Evolutionary conservation across 2,329 filamentous ascomycete species (phyloP), one percentile per base, ranked within the genome.

Genomic region (Simplicillium aogashimaense): DNA sequence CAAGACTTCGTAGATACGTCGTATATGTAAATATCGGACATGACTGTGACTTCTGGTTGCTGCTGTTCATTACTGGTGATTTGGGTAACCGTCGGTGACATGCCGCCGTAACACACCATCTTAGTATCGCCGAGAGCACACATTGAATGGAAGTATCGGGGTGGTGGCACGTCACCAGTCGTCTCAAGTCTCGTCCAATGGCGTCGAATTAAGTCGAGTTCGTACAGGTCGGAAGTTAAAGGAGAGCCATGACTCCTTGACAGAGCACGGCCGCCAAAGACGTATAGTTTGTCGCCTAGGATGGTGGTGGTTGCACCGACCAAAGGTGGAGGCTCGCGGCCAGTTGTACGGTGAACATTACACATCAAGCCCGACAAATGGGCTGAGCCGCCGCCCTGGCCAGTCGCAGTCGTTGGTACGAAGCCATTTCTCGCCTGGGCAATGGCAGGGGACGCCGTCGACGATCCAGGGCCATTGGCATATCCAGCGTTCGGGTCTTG

Each of bases 21-120:
- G 60, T 87, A 97, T 28, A 98, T 86, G 60, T 97, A 86, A 41
- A 97, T 87, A 62, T 98, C 92, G 7, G 90, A 95, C 89, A 98
- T 95, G 42, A 97, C 92, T 2, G 88, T 83, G 4, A 97, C 86
- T 54, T 95, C 89, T 30, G 87, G 80, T 50, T 88, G 84, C 40
- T 78, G 68, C 43, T 70, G 66, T 10, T 69, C 66, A 13, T 63
- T 60, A 16, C 62, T 56, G 36, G 61, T 52, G 29, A 71, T 59
- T 35, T 72, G 66, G 41, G 65, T 71, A 7, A 72, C 66, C 10
- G 80, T 76, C 1, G 90, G 89, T 9, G 90, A 95, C 92, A 98
- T 98, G 50, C 92, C 92, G 43, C 92, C 92, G 60, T 97, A 98
- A 62, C 90, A 97, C 3, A 98, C 90, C 59, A 98, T 72, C 61